Percentiles rank a stretch among this genome's conserved stretches.
Conservation (phyloP, 2,329 filamentous ascomycete genomes). For the Cladophialophora chaetospira region DNA sequence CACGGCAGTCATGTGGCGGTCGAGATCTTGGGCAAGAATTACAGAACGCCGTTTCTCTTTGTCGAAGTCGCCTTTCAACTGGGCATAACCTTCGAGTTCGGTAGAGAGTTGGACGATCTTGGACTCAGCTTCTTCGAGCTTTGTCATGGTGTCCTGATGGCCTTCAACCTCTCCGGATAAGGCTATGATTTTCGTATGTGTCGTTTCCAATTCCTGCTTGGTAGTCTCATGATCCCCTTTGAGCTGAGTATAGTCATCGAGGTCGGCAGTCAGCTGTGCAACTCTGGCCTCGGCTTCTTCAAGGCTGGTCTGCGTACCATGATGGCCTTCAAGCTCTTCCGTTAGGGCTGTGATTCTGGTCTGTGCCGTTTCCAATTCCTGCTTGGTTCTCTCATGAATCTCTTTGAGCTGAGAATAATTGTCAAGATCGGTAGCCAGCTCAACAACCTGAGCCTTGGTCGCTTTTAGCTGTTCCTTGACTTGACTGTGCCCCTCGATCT, state of each 20-base stretch:
- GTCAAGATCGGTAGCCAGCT: neutral
- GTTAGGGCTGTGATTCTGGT: neutral
- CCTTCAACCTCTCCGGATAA: conserved; percentile 15
- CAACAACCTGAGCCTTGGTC: neutral
- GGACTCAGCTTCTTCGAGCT: conserved; percentile 12
- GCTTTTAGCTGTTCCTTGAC: conserved; percentile 9
- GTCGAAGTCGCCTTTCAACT: conserved; percentile 8
- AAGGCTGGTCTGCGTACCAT: neutral
- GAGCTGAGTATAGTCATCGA: conserved; percentile 2
- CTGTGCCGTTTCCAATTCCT: neutral
- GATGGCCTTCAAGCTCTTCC: neutral
- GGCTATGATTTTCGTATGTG: conserved; percentile 17
- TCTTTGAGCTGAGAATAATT: conserved; percentile 4
- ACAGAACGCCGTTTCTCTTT: conserved; percentile 9
- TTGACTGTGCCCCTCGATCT: neutral
- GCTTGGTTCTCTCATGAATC: neutral
- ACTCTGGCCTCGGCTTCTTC: neutral
- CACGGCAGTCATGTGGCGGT: conserved; percentile 7
- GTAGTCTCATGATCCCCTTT: conserved; percentile 2
- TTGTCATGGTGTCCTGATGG: neutral
- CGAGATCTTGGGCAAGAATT: conserved; percentile 1
- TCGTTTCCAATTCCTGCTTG: conserved; percentile 13
- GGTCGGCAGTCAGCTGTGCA: neutral
- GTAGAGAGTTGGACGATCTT: conserved; percentile 21
- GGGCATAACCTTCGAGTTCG: conserved; percentile 12